These are phyloP conservation scores for Trichoderma hamatum DNA, from an alignment of 2,329 filamentous ascomycete species.

Conservation along the genomic window DNA sequence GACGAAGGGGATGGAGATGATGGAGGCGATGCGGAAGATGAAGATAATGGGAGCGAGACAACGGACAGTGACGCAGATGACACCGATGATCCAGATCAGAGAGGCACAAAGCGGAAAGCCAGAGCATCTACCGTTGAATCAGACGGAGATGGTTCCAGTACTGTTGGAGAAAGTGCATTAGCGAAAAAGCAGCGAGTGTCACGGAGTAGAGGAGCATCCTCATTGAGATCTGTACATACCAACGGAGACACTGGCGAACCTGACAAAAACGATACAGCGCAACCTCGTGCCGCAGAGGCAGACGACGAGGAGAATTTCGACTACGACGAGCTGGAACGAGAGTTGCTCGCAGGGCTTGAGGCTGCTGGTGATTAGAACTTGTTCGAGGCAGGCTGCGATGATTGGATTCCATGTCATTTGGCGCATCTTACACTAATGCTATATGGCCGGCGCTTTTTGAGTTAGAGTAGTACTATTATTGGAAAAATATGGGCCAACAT, in stretches of 20 bases:
- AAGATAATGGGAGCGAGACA: conserved; percentile 31
- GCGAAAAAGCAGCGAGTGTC: conserved; percentile 57
- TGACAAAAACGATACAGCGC: background rate
- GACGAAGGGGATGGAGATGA: conserved; percentile 31
- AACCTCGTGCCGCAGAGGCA: background rate
- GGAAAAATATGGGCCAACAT: background rate
- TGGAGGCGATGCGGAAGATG: conserved; percentile 27
- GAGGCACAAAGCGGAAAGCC: conserved; percentile 42
- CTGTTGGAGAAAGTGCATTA: conserved; percentile 44
- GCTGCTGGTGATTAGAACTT: conserved; percentile 36
- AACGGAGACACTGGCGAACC: conserved; percentile 42
- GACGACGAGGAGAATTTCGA: conserved; percentile 47
- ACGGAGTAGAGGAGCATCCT: conserved; percentile 49
- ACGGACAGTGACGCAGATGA: conserved; percentile 38
- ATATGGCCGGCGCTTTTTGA: conserved; percentile 13
- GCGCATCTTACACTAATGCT: conserved; percentile 3
- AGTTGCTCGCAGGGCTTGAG: conserved; percentile 64
- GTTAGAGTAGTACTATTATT: conserved; percentile 20
- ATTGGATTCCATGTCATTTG: background rate
- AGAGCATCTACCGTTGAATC: conserved; percentile 38
- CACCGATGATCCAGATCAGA: conserved; percentile 34
- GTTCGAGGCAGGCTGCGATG: conserved; percentile 37
- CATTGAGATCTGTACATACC: conserved; percentile 51
- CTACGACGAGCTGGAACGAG: conserved; percentile 64
- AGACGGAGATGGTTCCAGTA: conserved; percentile 39